Conservation (phyloP, 179 eudicot genomes). For the Corrigiola litoralis region DNA sequence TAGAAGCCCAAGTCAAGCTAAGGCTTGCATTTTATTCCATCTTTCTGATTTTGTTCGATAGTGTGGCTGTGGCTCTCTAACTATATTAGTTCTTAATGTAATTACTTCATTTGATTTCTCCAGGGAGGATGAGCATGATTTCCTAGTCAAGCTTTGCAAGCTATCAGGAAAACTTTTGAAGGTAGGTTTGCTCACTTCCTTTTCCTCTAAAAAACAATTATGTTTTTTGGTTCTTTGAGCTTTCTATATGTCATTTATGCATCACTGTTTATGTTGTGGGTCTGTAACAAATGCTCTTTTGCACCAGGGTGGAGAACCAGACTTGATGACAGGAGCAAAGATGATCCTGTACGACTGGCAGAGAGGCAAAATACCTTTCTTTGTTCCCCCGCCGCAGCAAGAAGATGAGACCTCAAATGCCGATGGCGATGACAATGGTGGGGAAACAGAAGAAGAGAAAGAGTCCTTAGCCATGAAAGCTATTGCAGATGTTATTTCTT, state of each 20-base stretch:
- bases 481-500: constrained; percentile 62
- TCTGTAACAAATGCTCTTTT: background rate
- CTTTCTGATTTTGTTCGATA: background rate
- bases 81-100: background rate
- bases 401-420: constrained; percentile 38
- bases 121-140: constrained; percentile 90
- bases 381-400: constrained; percentile 76
- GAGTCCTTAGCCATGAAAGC: constrained; percentile 56
- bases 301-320: constrained; percentile 90
- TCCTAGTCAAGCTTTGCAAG: constrained; percentile 78
- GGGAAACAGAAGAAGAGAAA: constrained; percentile 34
- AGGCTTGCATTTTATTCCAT: background rate
- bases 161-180: constrained; percentile 73
- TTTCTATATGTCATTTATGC: too few species aligned
- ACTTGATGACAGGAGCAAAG: constrained; percentile 80
- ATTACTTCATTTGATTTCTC: background rate
- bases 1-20: too few species aligned
- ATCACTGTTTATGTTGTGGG: background rate
- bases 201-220: background rate
- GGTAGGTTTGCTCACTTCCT: constrained; percentile 34
- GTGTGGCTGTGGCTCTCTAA: background rate
- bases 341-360: constrained; percentile 98
- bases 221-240: too few species aligned
- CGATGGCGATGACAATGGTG: constrained; percentile 15
- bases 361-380: constrained; percentile 93